Evolutionary conservation across 495 filamentous ascomycete genomes (phyloP).

Genomic region (Podospora tetraspora): DNA sequence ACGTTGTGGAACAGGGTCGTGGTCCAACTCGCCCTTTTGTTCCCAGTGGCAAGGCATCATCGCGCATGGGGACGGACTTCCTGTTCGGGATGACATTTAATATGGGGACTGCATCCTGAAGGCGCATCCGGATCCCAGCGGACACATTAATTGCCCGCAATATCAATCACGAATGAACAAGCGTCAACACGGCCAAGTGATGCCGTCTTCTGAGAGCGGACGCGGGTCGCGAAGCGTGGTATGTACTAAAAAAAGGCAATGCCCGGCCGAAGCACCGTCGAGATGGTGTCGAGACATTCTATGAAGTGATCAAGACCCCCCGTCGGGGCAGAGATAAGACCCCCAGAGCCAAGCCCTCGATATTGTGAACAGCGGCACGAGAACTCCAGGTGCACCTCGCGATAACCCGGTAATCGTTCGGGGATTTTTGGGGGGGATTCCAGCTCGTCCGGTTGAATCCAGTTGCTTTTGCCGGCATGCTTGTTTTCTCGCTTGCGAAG

Average conservation of each 20-base stretch:
- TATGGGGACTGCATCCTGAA: constrained; percentile 8
- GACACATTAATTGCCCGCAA: constrained; percentile 5
- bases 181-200: background rate
- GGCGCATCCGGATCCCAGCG: background rate
- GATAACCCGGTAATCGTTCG: background rate
- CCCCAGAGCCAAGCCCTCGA: background rate
- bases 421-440: background rate
- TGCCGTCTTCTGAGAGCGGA: constrained; percentile 2
- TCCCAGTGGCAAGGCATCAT: background rate
- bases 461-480: background rate
- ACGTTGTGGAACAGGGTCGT: background rate
- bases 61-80: constrained; percentile 4
- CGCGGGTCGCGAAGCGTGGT: background rate
- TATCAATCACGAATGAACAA: constrained; percentile 9
- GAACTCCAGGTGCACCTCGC: background rate
- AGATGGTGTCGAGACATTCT: constrained; percentile 3
- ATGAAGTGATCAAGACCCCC: background rate
- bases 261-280: background rate
- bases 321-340: background rate
- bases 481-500: background rate
- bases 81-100: constrained; percentile 3
- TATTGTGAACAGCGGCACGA: background rate
- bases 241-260: background rate
- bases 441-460: background rate
- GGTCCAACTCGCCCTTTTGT: background rate